These are phyloP conservation scores for Ogataea hybrid DNA, from an alignment of 1,139 yeast genomes.

Conservation along the genomic window DNA sequence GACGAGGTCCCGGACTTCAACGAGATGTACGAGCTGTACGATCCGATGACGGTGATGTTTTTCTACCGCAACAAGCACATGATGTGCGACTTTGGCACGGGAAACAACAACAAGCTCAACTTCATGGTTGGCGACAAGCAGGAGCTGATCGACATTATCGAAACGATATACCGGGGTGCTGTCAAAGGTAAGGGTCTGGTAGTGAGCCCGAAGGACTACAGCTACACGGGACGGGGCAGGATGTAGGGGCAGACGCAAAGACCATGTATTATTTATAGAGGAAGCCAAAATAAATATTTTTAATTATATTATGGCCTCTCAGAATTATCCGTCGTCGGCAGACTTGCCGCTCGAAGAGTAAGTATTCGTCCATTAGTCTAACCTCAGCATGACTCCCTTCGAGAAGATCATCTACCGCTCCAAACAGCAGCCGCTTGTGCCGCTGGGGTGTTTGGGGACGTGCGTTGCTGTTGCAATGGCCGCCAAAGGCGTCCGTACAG, in stretches of 20 bases:
- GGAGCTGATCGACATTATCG: constrained; percentile 87
- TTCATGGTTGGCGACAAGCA: constrained; percentile 78
- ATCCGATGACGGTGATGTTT: constrained; percentile 90
- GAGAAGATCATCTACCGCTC: constrained; percentile 37
- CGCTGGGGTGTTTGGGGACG: constrained; percentile 76
- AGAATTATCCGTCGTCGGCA: constrained; percentile 33
- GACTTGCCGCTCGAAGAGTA: constrained; percentile 33
- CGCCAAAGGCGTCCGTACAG: constrained; percentile 68
- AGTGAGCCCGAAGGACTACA: constrained; percentile 71
- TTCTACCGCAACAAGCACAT: constrained; percentile 92
- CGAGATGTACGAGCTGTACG: constrained; percentile 88
- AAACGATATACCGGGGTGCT: constrained; percentile 89
- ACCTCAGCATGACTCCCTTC: constrained; percentile 28
- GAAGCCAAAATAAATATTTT: neutral
- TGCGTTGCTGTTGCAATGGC: constrained; percentile 80
- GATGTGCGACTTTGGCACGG: constrained; percentile 99
- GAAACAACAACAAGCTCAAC: constrained; percentile 91
- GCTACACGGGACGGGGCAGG: constrained; percentile 21
- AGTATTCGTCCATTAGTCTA: constrained; percentile 16
- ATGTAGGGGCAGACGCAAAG: neutral
- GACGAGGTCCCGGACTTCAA: constrained; percentile 90
- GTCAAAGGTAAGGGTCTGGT: constrained; percentile 91
- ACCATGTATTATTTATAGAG: neutral
- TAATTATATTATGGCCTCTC: constrained; percentile 29
- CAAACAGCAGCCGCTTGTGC: constrained; percentile 77